Base-by-base conservation (phyloP, 1,284 basidiomycete genomes). In the Marasmius sp. region DNA sequence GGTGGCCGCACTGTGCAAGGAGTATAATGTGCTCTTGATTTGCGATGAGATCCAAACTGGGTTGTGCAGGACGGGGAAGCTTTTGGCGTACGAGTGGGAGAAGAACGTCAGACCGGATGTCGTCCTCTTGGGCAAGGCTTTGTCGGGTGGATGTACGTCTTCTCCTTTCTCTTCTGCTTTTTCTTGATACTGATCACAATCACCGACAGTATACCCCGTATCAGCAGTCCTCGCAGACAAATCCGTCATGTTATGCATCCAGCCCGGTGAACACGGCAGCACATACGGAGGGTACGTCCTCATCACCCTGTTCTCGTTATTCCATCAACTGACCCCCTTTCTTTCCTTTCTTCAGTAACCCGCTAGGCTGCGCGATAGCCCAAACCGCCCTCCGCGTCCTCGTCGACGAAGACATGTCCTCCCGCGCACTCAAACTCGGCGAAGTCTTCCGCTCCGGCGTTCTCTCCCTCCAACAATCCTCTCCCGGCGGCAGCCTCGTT, bases 11-110 rank as follows among this genome's bases (percentile, higher is more conserved):
- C 82, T 98, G 20, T 99, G 97, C 86, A 92, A 91, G 79, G 88
- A 94, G 79, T 88, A 97, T 79, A 95, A 98, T 65, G 95, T 98
- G 0, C 82, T 99, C 18, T 81, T 99, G 53, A 98, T 99, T 72
- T 96, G 94, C 69, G 97, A 99, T 73, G 97, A 99, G 77, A 96
- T 99, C 66, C 97, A 99, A 77, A 98, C 97, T 16, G 93, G 93
- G 37, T 79, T 95, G 34, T 90, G 91, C 65, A 82, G 93, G 41
- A 95, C 93, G 0, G 93, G 93, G 39, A 92, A 89, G 79, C 86
- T 96, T 87, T 85, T 97, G 53, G 93, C 91, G 66, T 93, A 85
- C 71, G 90, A 98, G 70, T 93, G 96, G 75, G 94, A 96, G 67
- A 27, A 27, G 27, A 82, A 85, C 64, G 85, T 98, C 70, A 88